These are phyloP conservation scores for Polytolypa hystricis DNA, from an alignment of 2,329 filamentous ascomycete species.

Conservation along the genomic window DNA sequence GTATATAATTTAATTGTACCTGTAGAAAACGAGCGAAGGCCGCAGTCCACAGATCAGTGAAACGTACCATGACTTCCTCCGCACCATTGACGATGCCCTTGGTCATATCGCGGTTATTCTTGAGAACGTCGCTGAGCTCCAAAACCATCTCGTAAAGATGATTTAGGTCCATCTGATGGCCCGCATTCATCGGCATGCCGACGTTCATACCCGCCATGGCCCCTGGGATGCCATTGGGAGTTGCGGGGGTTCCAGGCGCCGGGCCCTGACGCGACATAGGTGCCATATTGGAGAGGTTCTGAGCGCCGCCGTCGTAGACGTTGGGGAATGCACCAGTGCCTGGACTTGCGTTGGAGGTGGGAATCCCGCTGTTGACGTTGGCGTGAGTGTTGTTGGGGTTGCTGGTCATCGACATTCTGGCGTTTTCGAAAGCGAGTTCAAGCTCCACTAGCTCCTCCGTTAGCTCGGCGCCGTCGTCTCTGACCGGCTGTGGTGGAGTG, in stretches of 20 bases:
- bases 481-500: conserved; percentile 3
- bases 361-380: conserved; percentile 2
- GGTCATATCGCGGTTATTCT: conserved; percentile 40
- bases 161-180: conserved; percentile 42
- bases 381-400: conserved; percentile 4
- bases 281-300: conserved; percentile 13
- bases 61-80: conserved; percentile 38
- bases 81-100: conserved; percentile 39
- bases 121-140: conserved; percentile 38
- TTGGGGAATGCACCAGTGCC: conserved; percentile 22
- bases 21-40: not conserved
- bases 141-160: conserved; percentile 40
- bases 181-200: conserved; percentile 35
- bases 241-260: conserved; percentile 17
- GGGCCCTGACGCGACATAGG: conserved; percentile 24
- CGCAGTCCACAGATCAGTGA: conserved; percentile 6
- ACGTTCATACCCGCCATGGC: conserved; percentile 22
- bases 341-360: conserved; percentile 15
- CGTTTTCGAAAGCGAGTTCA: conserved; percentile 23
- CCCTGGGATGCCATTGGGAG: conserved; percentile 6
- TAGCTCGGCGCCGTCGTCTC: conserved; percentile 2
- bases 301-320: conserved; percentile 25
- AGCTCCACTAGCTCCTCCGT: conserved; percentile 21
- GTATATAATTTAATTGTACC: conserved; percentile 1
- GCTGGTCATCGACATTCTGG: conserved; percentile 10